A percentile compares a stretch with the other conserved stretches of the same genome.
Conservation (phyloP, 495 filamentous ascomycete species). For the Hypoxylon subgilvum region DNA sequence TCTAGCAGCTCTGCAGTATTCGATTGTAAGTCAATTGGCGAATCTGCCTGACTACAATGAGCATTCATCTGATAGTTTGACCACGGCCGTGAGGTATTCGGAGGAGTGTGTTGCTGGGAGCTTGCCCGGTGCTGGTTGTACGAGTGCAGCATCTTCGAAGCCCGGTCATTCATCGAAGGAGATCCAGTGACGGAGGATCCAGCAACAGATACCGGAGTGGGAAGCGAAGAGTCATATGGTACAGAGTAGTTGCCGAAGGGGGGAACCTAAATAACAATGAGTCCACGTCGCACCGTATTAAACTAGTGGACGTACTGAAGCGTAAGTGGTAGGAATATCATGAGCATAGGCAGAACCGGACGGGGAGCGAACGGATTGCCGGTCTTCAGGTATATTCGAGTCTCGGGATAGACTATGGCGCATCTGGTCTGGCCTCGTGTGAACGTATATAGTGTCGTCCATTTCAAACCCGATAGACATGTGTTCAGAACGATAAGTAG, state of each 20-base stretch:
- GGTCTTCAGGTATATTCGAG: conserved; percentile 30
- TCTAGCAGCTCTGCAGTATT: conserved; percentile 43
- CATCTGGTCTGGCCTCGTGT: conserved; percentile 31
- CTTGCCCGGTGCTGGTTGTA: conserved; percentile 44
- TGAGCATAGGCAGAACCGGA: conserved; percentile 36
- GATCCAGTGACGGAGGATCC: conserved; percentile 57
- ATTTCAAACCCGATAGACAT: conserved; percentile 25
- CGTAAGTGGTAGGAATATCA: conserved; percentile 37
- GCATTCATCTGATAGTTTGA: conserved; percentile 42
- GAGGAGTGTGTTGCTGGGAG: conserved; percentile 53
- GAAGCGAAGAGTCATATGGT: conserved; percentile 50
- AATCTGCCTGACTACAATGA: conserved; percentile 43
- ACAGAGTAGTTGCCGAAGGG: conserved; percentile 52
- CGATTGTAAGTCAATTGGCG: conserved; percentile 45
- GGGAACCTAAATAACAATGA: conserved; percentile 43
- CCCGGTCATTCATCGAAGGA: conserved; percentile 49
- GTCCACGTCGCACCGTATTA: conserved; percentile 1
- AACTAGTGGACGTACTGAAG: conserved; percentile 33
- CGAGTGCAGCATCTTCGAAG: conserved; percentile 43
- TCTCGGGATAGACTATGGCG: conserved; percentile 35
- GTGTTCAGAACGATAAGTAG: not conserved
- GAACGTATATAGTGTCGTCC: conserved; percentile 35
- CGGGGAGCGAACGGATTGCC: conserved; percentile 30
- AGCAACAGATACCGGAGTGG: conserved; percentile 54
- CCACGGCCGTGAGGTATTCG: conserved; percentile 51